Percentiles rank a stretch among this genome's conserved stretches.
phyloP scores from a whole-genome alignment of 2,329 filamentous ascomycete species.

The Alternaria infectoria region DNA sequence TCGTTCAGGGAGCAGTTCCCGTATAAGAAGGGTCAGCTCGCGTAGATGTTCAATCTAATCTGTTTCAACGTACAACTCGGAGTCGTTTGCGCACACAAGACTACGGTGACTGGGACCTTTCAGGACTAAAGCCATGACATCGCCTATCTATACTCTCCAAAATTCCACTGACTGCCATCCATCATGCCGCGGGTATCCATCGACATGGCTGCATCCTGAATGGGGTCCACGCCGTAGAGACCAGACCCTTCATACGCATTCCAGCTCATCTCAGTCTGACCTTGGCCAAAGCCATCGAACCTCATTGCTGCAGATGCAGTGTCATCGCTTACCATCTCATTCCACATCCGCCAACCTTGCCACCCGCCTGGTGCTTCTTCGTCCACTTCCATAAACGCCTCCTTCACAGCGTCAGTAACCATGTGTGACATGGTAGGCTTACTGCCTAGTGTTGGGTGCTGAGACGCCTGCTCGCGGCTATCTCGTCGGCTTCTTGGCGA shows the following conservation, averaged over 20 bases:
- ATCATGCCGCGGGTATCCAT: slow-evolving; percentile 4
- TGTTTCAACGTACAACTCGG: not conserved
- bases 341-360: slow-evolving; percentile 38
- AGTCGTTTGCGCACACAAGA: not conserved
- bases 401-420: slow-evolving; percentile 33
- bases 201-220: slow-evolving; percentile 11
- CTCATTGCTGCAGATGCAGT: not conserved
- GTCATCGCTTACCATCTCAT: slow-evolving; percentile 30
- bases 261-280: slow-evolving; percentile 16
- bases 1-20: slow-evolving; percentile 57
- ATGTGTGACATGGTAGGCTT: slow-evolving; percentile 16
- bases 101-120: not conserved
- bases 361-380: slow-evolving; percentile 35
- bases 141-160: slow-evolving; percentile 22
- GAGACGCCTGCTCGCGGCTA: not conserved
- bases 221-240: slow-evolving; percentile 10
- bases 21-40: slow-evolving; percentile 53
- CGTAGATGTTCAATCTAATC: slow-evolving; percentile 9
- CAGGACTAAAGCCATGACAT: not conserved
- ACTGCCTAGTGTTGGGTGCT: not conserved
- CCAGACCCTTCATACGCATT: slow-evolving; percentile 2
- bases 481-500: not conserved
- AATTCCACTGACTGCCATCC: slow-evolving; percentile 22
- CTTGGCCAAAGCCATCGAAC: not conserved
- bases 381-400: slow-evolving; percentile 38